Conservation (phyloP, 108 stramenopile species). For the Cyclotella cryptica region DNA sequence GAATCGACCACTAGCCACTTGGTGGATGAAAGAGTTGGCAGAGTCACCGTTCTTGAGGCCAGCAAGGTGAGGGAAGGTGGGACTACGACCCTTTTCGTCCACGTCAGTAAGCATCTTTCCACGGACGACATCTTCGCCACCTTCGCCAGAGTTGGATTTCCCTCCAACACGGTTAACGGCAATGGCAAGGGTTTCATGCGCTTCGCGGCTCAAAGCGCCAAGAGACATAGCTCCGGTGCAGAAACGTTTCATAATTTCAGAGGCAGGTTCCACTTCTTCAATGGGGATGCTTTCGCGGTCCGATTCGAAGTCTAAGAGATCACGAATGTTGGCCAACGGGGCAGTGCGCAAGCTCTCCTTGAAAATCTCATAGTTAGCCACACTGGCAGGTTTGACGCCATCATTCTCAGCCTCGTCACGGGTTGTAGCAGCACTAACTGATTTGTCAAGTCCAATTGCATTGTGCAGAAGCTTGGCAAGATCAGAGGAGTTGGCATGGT, state of each 20-base stretch:
- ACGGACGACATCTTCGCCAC: constrained; percentile 90
- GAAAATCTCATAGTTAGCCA: constrained; percentile 91
- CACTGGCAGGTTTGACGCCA: constrained; percentile 77
- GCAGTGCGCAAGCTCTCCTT: constrained; percentile 81
- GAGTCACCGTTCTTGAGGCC: constrained; percentile 92
- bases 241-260: constrained; percentile 92
- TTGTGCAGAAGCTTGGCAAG: constrained; percentile 93
- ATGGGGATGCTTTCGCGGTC: constrained; percentile 84
- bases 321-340: constrained; percentile 92
- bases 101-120: constrained; percentile 72
- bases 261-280: constrained; percentile 85
- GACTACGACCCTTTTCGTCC: constrained; percentile 82
- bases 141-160: constrained; percentile 95
- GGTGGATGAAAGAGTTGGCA: constrained; percentile 90
- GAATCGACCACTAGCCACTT: constrained; percentile 94
- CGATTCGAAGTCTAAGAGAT: constrained; percentile 90
- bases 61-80: constrained; percentile 87
- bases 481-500: constrained; percentile 94
- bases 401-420: constrained; percentile 82
- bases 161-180: constrained; percentile 94
- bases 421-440: constrained; percentile 79
- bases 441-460: constrained; percentile 89
- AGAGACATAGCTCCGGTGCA: constrained; percentile 96
- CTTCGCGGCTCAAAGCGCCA: constrained; percentile 92
- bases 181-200: constrained; percentile 95